These are phyloP conservation scores for Diplocarpon mali DNA, from an alignment of 2,329 filamentous ascomycete genomes.

Conservation along the genomic window DNA sequence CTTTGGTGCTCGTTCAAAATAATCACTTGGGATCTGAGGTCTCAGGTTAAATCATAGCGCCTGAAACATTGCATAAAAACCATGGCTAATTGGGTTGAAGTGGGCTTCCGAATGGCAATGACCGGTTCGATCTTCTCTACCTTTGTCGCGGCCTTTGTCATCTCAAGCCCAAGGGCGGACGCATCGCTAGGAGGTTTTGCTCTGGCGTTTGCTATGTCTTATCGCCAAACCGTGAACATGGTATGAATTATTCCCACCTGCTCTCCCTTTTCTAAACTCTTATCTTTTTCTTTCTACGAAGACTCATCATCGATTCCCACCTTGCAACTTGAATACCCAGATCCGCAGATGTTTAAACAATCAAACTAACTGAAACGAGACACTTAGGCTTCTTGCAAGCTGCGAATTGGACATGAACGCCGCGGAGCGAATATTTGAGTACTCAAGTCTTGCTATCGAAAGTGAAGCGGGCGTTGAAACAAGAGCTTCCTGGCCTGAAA, in stretches of 20 bases:
- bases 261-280: too few relatives aligned
- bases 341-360: too few relatives aligned
- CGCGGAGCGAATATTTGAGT: slow-evolving; percentile 63
- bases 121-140: slow-evolving; percentile 57
- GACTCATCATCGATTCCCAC: too few relatives aligned
- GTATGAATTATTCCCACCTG: too few relatives aligned
- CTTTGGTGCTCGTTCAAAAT: too few relatives aligned
- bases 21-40: too few relatives aligned
- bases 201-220: slow-evolving; percentile 59
- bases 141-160: slow-evolving; percentile 52
- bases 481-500: slow-evolving; percentile 61
- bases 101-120: slow-evolving; percentile 53
- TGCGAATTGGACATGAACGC: slow-evolving; percentile 70
- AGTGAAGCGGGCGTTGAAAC: slow-evolving; percentile 48
- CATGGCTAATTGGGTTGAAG: too few relatives aligned
- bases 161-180: slow-evolving; percentile 48
- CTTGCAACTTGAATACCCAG: too few relatives aligned
- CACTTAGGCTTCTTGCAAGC: slow-evolving; percentile 53
- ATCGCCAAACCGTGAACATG: slow-evolving; percentile 52
- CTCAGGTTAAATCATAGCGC: too few relatives aligned
- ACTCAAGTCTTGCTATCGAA: slow-evolving; percentile 55
- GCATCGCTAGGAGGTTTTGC: slow-evolving; percentile 64
- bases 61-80: too few relatives aligned
- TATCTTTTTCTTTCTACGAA: too few relatives aligned
- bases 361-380: slow-evolving; percentile 10